These are phyloP conservation scores for Microbotryum scabiosae DNA, from an alignment of 1,284 basidiomycete genomes.

Conservation along the genomic window DNA sequence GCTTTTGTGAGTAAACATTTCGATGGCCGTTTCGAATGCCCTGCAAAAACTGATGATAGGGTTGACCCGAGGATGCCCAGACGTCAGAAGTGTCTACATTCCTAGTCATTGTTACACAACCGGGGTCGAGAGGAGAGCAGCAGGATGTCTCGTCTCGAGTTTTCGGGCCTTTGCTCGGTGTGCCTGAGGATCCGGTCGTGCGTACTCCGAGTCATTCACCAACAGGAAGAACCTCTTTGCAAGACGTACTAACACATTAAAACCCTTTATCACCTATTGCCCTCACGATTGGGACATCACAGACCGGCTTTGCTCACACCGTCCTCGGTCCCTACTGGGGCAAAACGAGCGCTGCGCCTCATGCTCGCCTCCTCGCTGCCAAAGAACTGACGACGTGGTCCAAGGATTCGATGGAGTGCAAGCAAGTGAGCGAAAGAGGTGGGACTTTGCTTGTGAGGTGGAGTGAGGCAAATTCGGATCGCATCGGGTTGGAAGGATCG, in stretches of 20 bases:
- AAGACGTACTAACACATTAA: no score
- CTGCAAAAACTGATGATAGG: no score
- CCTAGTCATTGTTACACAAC: conserved; percentile 14
- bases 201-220: neutral
- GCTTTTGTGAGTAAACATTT: conserved; percentile 2
- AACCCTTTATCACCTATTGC: neutral
- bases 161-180: conserved; percentile 46
- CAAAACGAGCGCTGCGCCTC: neutral
- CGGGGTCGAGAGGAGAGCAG: neutral
- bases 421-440: conserved; percentile 49
- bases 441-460: conserved; percentile 47
- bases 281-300: neutral
- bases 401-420: conserved; percentile 33
- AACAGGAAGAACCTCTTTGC: no score
- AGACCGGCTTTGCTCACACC: conserved; percentile 52
- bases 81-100: neutral
- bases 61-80: neutral
- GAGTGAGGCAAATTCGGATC: conserved; percentile 36
- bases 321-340: conserved; percentile 51
- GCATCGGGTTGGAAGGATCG: conserved; percentile 8
- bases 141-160: conserved; percentile 49
- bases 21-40: no score
- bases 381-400: neutral
- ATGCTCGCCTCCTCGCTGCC: neutral
- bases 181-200: conserved; percentile 50